Conservation (phyloP, 371 early-diverging fungal species). For the Mortierella sp. region DNA sequence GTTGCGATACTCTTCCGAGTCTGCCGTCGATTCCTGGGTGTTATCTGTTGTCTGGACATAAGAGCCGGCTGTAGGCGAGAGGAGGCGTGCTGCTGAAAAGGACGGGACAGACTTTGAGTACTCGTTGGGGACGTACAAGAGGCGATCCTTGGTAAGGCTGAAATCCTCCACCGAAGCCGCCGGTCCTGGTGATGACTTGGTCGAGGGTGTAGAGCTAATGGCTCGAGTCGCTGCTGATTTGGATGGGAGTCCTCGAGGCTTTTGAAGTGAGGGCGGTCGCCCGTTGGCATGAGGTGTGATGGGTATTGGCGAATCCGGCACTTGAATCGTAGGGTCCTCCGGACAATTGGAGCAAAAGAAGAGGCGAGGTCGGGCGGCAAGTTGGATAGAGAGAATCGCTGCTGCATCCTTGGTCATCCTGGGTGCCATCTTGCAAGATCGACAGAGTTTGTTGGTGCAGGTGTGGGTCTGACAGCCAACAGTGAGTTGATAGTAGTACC, state of each 20-base stretch:
- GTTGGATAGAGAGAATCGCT: conserved; percentile 71
- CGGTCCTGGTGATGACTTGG: conserved; percentile 23
- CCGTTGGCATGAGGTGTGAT: background rate
- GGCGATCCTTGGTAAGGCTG: conserved; percentile 14
- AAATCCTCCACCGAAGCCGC: conserved; percentile 27
- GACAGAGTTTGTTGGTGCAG: conserved; percentile 69
- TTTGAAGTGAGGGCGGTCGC: background rate
- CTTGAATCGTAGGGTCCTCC: conserved; percentile 50
- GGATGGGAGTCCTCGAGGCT: conserved; percentile 9
- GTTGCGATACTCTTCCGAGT: background rate
- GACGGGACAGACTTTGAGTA: conserved; percentile 47
- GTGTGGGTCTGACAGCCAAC: conserved; percentile 63
- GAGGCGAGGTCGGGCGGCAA: conserved; percentile 65
- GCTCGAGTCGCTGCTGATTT: conserved; percentile 10
- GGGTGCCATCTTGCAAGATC: conserved; percentile 59
- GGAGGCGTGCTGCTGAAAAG: conserved; percentile 15
- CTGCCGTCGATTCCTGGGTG: background rate
- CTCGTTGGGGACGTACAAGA: conserved; percentile 36
- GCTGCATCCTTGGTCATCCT: conserved; percentile 68
- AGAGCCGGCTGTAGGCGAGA: conserved; percentile 18
- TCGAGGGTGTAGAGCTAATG: background rate
- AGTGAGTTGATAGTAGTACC: conserved; percentile 69
- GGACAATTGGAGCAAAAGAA: conserved; percentile 68
- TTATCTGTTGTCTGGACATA: background rate
- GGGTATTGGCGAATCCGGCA: conserved; percentile 46